Evolutionary conservation across 108 stramenopile genomes (phyloP), one percentile per base, ranked within the genome.

Genomic region (Phaeodactylum tricornutum): DNA sequence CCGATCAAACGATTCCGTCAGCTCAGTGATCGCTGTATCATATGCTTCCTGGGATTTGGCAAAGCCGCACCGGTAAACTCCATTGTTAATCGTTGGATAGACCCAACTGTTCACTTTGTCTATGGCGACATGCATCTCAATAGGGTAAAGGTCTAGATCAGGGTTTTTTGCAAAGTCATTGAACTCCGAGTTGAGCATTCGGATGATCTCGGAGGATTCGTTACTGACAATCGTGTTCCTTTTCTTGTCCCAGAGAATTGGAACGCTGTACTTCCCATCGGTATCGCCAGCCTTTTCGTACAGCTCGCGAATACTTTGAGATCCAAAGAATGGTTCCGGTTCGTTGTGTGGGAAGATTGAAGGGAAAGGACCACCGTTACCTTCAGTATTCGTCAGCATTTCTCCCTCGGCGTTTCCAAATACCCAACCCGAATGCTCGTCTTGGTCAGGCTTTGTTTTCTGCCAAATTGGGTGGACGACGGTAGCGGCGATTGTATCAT

Each of bases 41-140:
- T 98, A 95, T 5, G 92, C 94, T 46, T 53, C 53, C 63, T 98
- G 97, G 4, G 81, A 55, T 37, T 53, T 69, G 7, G 94, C 94
- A 66, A 96, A 94, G 3, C 97, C 97, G 49, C 90, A 87, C 33
- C 79, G 68, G 66, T 96, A 98, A 2, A 98, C 94, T 43, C 95
- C 95, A 70, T 96, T 90, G 74, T 95, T 95, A 30, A 94, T 68
- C 26, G 9, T 66, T 23, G 75, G 73, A 75, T 96, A 95, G 25
- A 95, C 62, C 79, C 78, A 89, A 17, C 53, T 55, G 55, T 95
- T 79, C 20, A 93, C 69, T 30, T 62, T 76, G 3, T 93, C 85
- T 27, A 87, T 82, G 11, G 61, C 65, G 9, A 49, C 47, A 31
- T 54, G 37, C 37, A 88, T 43, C 0, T 72, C 72, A 9, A 61